Base-by-base conservation (phyloP, 23 red algal genomes). In the Chondrus crispus region DNA sequence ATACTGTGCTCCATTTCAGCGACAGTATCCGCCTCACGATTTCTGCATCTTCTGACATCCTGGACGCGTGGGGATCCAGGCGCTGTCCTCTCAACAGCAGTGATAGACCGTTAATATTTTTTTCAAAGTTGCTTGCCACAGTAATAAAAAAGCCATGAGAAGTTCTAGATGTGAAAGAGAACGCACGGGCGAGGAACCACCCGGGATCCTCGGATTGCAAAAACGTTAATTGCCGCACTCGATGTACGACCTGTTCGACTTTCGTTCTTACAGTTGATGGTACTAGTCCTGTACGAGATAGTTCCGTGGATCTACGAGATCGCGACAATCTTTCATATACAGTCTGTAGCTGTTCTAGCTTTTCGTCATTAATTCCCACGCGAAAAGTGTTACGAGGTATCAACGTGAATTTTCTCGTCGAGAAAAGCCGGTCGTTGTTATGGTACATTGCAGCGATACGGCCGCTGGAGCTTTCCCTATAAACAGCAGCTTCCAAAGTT, bases 161-260 rank as follows among this genome's bases (percentile, higher is more conserved):
- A 14, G 64, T 74, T 20, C 44, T 33, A n/a, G 35, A 45, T 6
- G 82, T 69, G 38, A 86, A 86, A 38, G 68, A 63, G 28, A 68
- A 86, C 14, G 82, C 64, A 18, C 57, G 40, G 39, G 82, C 82
- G 5, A 73, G 53, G 45, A 86, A 73, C 57, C 80, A 45, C 10
- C 82, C 82, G 28, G 82, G 82, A 52, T 86, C 82, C 37, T 86
- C 58, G 4, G 82, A 68, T 33, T 86, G 54, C 5, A 86, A n/a
- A 38, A 53, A 20, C 48, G 54, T 86, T 0, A 51, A 20, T 69
- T 86, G 19, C 7, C 10, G 16, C 19, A 86, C 12, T 9, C 62
- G 46, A 16, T 10, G n/a, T 5, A 73, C 19, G 14, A 73, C 26
- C 35, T 69, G 63, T 2, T 45, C 16, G 0, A 70, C 57, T 47